Conservation (phyloP, 164 flowering plant genomes). For the Pachysandra terminalis region DNA sequence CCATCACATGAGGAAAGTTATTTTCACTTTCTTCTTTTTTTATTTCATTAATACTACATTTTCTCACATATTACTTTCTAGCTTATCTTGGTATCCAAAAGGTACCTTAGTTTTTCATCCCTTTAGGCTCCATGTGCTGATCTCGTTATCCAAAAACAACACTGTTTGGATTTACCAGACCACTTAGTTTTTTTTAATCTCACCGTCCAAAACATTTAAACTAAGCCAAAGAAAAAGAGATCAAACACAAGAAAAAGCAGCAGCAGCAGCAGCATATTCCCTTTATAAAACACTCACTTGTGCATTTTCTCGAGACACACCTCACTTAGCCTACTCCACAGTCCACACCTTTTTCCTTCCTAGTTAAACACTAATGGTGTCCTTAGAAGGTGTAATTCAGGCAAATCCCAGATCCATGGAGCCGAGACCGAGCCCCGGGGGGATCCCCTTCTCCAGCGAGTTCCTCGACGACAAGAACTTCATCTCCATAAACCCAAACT, state of each 20-base stretch:
- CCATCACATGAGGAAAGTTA: too few species aligned
- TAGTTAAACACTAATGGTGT: slow-evolving; percentile 43
- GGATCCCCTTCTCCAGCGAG: slow-evolving; percentile 77
- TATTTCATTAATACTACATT: too few species aligned
- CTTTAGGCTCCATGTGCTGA: slow-evolving; percentile 49
- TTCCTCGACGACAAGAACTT: slow-evolving; percentile 53
- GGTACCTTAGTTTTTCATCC: slow-evolving; percentile 20
- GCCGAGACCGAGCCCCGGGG: slow-evolving; percentile 51
- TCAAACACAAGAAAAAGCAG: not conserved
- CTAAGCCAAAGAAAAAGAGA: slow-evolving; percentile 4
- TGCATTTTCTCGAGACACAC: slow-evolving; percentile 17
- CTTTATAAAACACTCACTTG: slow-evolving; percentile 33
- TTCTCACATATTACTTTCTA: too few species aligned
- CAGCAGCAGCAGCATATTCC: slow-evolving; percentile 22
- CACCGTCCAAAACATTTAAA: slow-evolving; percentile 30
- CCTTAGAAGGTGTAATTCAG: slow-evolving; percentile 35
- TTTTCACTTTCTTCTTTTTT: too few species aligned
- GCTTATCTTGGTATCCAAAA: too few species aligned
- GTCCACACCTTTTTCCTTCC: slow-evolving; percentile 9
- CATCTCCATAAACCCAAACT: slow-evolving; percentile 50
- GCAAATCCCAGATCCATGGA: slow-evolving; percentile 26
- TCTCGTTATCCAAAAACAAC: slow-evolving; percentile 31
- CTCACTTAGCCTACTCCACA: slow-evolving; percentile 5
- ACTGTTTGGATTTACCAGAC: slow-evolving; percentile 53
- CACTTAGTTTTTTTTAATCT: slow-evolving; percentile 38